Percentiles rank a stretch among this genome's conserved stretches.
phyloP scores from a whole-genome alignment of 2,329 filamentous ascomycete genomes.

The Macrophomina pseudophaseolina region DNA sequence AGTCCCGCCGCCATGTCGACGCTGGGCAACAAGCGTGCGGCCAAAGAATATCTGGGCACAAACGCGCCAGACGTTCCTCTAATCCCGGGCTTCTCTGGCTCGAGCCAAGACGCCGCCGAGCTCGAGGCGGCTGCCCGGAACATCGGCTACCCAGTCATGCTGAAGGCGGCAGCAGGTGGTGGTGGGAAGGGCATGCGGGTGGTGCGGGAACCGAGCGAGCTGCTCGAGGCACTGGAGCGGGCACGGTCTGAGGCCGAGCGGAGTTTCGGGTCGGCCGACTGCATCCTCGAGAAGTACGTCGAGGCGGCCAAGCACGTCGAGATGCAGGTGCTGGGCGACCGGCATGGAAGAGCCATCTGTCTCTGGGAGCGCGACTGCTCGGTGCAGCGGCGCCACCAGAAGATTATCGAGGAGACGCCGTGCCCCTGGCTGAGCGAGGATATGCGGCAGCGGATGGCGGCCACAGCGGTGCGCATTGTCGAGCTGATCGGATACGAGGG shows the following conservation, averaged over 20 bases:
- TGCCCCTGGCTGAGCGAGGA: slow-evolving; percentile 66
- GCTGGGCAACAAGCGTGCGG: slow-evolving; percentile 65
- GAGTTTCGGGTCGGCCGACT: slow-evolving; percentile 82
- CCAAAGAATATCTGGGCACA: slow-evolving; percentile 55
- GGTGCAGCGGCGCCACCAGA: slow-evolving; percentile 85
- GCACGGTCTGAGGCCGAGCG: slow-evolving; percentile 75
- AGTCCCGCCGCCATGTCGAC: slow-evolving; percentile 58
- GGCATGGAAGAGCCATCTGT: slow-evolving; percentile 75
- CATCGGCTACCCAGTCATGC: slow-evolving; percentile 60
- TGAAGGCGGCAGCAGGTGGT: slow-evolving; percentile 66
- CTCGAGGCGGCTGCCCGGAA: slow-evolving; percentile 48
- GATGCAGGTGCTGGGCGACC: slow-evolving; percentile 88
- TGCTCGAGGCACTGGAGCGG: slow-evolving; percentile 71
- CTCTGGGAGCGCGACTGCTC: slow-evolving; percentile 89
- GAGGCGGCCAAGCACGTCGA: slow-evolving; percentile 82
- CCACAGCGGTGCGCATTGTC: slow-evolving; percentile 69
- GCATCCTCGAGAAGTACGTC: slow-evolving; percentile 85
- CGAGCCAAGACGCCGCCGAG: slow-evolving; percentile 54
- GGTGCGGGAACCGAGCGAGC: slow-evolving; percentile 70
- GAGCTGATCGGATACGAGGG: slow-evolving; percentile 70
- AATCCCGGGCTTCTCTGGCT: slow-evolving; percentile 58
- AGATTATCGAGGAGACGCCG: slow-evolving; percentile 88
- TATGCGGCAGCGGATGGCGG: slow-evolving; percentile 63
- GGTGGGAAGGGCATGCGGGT: slow-evolving; percentile 87
- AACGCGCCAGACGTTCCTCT: slow-evolving; percentile 59